phyloP scores from a whole-genome alignment of 2,329 filamentous ascomycete genomes.

The Byssochlamys sp. region DNA sequence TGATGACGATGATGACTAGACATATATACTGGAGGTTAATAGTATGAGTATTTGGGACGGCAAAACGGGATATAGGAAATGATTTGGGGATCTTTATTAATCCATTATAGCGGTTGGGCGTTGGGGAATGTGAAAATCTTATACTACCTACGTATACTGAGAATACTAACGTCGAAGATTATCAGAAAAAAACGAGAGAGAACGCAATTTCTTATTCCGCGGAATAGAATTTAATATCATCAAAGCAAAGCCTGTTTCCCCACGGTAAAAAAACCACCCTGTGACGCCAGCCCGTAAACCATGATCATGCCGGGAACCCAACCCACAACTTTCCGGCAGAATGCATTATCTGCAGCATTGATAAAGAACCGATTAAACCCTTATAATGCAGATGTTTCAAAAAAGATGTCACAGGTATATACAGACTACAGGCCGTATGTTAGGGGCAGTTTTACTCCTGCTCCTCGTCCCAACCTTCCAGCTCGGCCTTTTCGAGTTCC shows the following conservation, averaged over 20 bases:
- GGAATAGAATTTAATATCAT: not conserved
- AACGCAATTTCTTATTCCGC: not conserved
- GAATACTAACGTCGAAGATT: too few species aligned
- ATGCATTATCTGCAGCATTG: not conserved
- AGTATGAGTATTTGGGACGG: too few species aligned
- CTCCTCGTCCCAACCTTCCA: conserved; percentile 73
- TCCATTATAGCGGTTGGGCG: too few species aligned
- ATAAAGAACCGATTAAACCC: not conserved
- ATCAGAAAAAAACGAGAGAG: not conserved
- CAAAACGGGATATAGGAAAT: too few species aligned
- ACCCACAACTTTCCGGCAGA: not conserved
- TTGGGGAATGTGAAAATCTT: too few species aligned
- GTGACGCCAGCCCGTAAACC: not conserved
- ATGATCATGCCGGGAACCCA: not conserved
- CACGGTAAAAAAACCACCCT: not conserved
- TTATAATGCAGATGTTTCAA: not conserved
- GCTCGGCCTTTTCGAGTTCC: conserved; percentile 62
- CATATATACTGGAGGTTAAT: too few species aligned
- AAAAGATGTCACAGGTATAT: not conserved
- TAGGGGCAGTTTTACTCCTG: conserved; percentile 44
- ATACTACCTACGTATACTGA: too few species aligned
- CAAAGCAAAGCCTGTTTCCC: not conserved
- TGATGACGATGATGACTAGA: conserved; percentile 10
- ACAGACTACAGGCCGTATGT: not conserved
- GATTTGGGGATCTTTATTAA: too few species aligned